Evolutionary conservation across 164 flowering plant species (phyloP).

Genomic region (Piper betle): DNA sequence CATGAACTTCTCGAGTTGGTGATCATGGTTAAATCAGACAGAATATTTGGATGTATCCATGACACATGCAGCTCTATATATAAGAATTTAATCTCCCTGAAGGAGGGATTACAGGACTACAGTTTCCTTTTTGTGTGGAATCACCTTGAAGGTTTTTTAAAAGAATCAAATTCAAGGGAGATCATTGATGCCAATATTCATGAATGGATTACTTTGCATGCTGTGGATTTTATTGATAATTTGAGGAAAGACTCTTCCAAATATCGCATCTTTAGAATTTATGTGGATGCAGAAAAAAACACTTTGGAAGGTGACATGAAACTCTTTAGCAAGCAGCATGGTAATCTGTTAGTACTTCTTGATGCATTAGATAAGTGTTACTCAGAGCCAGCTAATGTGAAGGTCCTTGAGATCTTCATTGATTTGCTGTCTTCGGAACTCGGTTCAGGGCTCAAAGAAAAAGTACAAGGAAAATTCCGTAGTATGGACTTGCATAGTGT

Average conservation of each 20-base stretch:
- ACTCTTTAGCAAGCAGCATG: constrained; percentile 36
- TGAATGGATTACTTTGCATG: constrained; percentile 43
- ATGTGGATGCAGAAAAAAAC: constrained; percentile 38
- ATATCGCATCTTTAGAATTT: constrained; percentile 36
- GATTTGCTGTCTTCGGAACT: constrained; percentile 59
- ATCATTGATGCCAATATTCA: constrained; percentile 24
- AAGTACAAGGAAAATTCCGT: constrained; percentile 50
- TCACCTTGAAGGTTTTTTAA: constrained; percentile 47
- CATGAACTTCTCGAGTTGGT: constrained; percentile 51
- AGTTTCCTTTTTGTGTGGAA: constrained; percentile 42
- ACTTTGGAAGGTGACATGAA: constrained; percentile 26
- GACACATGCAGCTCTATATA: constrained; percentile 52
- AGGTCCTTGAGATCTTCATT: constrained; percentile 62
- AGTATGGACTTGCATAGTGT: constrained; percentile 40
- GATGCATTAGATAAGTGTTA: constrained; percentile 54
- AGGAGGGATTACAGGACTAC: constrained; percentile 28
- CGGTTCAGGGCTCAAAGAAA: constrained; percentile 38
- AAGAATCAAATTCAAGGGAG: constrained; percentile 26
- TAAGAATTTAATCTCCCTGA: constrained; percentile 23
- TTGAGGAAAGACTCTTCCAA: constrained; percentile 52
- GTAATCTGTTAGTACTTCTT: constrained; percentile 61
- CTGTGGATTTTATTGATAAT: constrained; percentile 40
- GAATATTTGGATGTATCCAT: constrained; percentile 45
- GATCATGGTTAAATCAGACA: constrained; percentile 57
- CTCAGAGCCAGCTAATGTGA: constrained; percentile 62